These are phyloP conservation scores for Pseudogymnoascus sp. DNA, from an alignment of 2,329 filamentous ascomycete species.

Conservation along the genomic window DNA sequence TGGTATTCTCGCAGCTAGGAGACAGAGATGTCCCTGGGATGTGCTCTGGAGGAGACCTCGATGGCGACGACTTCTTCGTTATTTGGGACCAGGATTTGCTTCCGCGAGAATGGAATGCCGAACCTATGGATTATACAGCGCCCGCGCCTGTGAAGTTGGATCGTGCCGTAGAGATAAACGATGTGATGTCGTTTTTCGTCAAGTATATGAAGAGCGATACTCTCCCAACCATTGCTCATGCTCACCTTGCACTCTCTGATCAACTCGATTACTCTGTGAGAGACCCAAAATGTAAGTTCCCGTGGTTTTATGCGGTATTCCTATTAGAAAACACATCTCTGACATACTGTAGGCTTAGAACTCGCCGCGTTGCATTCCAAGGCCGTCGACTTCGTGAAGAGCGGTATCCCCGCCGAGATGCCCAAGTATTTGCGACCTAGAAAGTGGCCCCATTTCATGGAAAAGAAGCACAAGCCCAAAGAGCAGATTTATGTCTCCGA, in stretches of 20 bases:
- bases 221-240: constrained; percentile 68
- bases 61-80: constrained; percentile 92
- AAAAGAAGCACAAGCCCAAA: constrained; percentile 46
- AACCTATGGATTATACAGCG: constrained; percentile 69
- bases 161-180: constrained; percentile 58
- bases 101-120: constrained; percentile 59
- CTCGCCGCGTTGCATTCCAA: constrained; percentile 77
- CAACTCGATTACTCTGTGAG: constrained; percentile 51
- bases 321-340: neutral
- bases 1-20: constrained; percentile 77
- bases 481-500: constrained; percentile 53
- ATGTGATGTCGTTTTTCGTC: constrained; percentile 81
- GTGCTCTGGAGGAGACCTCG: constrained; percentile 92
- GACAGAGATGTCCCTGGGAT: constrained; percentile 83
- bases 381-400: constrained; percentile 92
- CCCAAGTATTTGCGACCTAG: constrained; percentile 48
- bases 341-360: constrained; percentile 42
- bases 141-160: constrained; percentile 47
- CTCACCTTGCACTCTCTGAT: constrained; percentile 76
- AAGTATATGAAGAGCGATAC: constrained; percentile 87
- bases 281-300: constrained; percentile 53
- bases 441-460: constrained; percentile 82
- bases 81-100: constrained; percentile 79
- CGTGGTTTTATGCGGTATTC: too few relatives aligned
- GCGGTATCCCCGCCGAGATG: constrained; percentile 68